Base-by-base conservation (phyloP, 495 filamentous ascomycete genomes). In the Neurospora pannonica region DNA sequence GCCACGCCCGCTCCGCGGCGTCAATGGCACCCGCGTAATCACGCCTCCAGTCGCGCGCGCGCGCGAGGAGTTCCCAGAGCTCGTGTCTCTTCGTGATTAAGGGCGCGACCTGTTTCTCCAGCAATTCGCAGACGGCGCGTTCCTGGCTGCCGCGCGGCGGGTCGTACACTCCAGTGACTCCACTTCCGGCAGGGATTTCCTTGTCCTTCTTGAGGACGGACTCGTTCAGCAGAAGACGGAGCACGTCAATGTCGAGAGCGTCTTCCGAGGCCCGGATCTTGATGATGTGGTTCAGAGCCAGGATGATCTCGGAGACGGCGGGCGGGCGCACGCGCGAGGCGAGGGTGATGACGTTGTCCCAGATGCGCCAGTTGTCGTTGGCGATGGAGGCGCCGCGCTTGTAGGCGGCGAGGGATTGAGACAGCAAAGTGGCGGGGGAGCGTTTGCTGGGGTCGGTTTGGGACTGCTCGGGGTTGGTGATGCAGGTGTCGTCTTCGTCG, bases 321-420 rank as follows among this genome's bases (percentile, higher is more conserved):
- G 92, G 91, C 28, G 54, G 94, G 0, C 87, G 86, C 19, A 94
- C 85, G 10, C 93, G 91, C 5, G 92, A 89, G 0, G 93, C 91
- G 46, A 99, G 91, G 3, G 92, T 93, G 70, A 98, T 87, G 17
- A 97, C 89, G 78, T 99, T 99, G 75, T 97, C 93, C 95, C 94
- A 98, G 76, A 99, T 97, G 74, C 93, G 89, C 86, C 90, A 92
- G 82, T 94, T 92, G 74, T 92, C 90, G 80, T 92, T 87, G 40
- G 96, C 95, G 31, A 96, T 88, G 17, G 87, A 84, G 3, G 93
- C 93, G 42, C 94, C 96, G 71, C 91, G 89, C 77, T 95, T 94
- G 78, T 97, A 91, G 1, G 97, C 95, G 13, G 86, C 81, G 4
- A 98, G 89, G 17, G 96, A 92, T 75, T 95, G 91, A 5, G 85